Base-by-base conservation (phyloP, 129 eudicot genomes). In the Oenanthe sinensis region DNA sequence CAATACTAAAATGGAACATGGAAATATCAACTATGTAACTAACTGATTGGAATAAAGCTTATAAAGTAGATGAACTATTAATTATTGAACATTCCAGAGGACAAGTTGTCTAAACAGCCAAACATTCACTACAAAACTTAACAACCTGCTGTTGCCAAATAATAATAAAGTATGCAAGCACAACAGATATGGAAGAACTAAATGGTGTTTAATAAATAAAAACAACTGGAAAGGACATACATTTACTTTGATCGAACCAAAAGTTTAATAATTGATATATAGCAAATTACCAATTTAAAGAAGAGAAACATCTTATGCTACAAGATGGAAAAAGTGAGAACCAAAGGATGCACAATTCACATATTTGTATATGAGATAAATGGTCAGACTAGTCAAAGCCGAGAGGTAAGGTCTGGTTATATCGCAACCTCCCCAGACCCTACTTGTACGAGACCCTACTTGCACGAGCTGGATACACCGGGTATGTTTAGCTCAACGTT, bases 91-190 rank as follows among this genome's bases (percentile, higher is more conserved):
- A 43, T n/a, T 72, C 54, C 76, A 44, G 76, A n/a, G 76, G 76
- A 77, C 72, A 39, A 77, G 9, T 36, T 62, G 79, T 76, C 79
- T 55, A 76, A 76, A 37, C 28, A 76, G 69, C 69, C 22, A 76
- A 37, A 42, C 33, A 76, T 22, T 49, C 43, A 75, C 26, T 75
- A 75, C 5, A 26, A 75, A 75, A 75, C 20, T 46, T 75, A 48
- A 47, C 54, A 75, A 28, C 54, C n/a, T 75, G 44, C 42, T 33
- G 44, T 30, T 46, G 16, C 60, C 54, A 24, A 30, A 75, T 55
- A 63, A 55, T 39, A 60, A 58, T 54, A 55, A 3, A 37, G 37
- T 52, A 54, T 54, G 24, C 79, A 58, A 77, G 50, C 63, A 77
- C 63, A 36, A 54, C 71, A 40, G 26, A 54, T 5, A 12, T 39